Evolutionary conservation across 768 basidiomycete species (phyloP).

Genomic region (Neoboletus subvelutipes): DNA sequence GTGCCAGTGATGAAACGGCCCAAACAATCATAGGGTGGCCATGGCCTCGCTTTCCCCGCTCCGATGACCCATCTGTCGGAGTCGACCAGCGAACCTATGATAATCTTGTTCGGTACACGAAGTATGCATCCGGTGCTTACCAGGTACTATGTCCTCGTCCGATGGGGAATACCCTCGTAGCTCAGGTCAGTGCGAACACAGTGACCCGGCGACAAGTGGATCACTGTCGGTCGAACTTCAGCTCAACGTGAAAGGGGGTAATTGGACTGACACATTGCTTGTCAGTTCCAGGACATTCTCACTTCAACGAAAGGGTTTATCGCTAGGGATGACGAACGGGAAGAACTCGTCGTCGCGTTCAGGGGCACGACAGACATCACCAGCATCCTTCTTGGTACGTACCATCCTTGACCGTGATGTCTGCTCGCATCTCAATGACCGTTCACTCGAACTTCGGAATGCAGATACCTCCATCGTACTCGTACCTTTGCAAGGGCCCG

Average conservation of each 20-base stretch:
- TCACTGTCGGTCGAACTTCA: neutral
- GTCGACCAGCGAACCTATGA: slow-evolving; percentile 39
- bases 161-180: slow-evolving; percentile 45
- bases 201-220: neutral
- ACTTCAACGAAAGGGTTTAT: slow-evolving; percentile 46
- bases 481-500: slow-evolving; percentile 20
- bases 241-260: neutral
- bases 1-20: slow-evolving; percentile 1
- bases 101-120: slow-evolving; percentile 45
- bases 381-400: slow-evolving; percentile 21
- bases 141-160: slow-evolving; percentile 46
- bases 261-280: neutral
- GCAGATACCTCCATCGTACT: slow-evolving; percentile 26
- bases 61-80: slow-evolving; percentile 24
- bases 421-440: neutral
- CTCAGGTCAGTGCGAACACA: slow-evolving; percentile 33
- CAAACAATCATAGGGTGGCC: slow-evolving; percentile 4
- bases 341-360: slow-evolving; percentile 43
- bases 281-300: slow-evolving; percentile 37
- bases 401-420: neutral
- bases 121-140: slow-evolving; percentile 52
- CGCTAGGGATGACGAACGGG: slow-evolving; percentile 41
- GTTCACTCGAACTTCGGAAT: neutral
- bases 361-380: slow-evolving; percentile 36
- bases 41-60: slow-evolving; percentile 28